A percentile compares a stretch with the other conserved stretches of the same genome.
These are phyloP conservation scores for Globisporangium uncinulatum DNA, from an alignment of 352 stramenopile genomes.

Conservation along the genomic window DNA sequence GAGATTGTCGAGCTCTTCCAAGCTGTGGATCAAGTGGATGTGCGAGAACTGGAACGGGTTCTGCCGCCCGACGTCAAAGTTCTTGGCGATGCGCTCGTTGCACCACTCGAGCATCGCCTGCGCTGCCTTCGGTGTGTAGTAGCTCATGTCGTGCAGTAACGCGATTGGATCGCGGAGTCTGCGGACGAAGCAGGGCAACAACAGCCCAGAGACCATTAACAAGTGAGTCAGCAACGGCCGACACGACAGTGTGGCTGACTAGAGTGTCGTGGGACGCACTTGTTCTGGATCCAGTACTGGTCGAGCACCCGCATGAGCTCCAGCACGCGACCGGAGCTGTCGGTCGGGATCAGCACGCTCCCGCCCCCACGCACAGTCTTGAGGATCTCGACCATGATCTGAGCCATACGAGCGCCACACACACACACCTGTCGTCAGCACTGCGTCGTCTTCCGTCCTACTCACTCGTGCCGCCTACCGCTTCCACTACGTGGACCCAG, in stretches of 20 bases:
- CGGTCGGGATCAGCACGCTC: constrained; percentile 94
- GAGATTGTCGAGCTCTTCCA: constrained; percentile 84
- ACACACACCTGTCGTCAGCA: constrained; percentile 8
- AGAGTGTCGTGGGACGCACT: constrained; percentile 35
- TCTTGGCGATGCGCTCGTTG: constrained; percentile 87
- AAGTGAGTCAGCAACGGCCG: background rate
- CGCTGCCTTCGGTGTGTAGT: constrained; percentile 83
- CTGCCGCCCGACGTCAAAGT: constrained; percentile 84
- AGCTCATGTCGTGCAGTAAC: constrained; percentile 86
- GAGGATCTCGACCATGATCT: constrained; percentile 92
- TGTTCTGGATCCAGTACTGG: constrained; percentile 95
- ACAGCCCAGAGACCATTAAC: background rate
- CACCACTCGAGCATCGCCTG: constrained; percentile 90
- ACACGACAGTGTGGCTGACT: background rate
- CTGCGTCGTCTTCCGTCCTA: too few relatives aligned
- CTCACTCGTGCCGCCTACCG: background rate
- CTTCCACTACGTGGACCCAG: background rate
- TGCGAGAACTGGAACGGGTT: constrained; percentile 90
- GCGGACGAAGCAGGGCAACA: background rate
- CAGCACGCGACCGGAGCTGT: constrained; percentile 92
- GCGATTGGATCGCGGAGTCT: constrained; percentile 84
- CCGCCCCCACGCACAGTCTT: constrained; percentile 90
- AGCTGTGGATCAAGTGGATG: constrained; percentile 80
- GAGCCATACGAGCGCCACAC: constrained; percentile 10
- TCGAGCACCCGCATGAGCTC: constrained; percentile 95